These are phyloP conservation scores for Mycena epipterygia DNA, from an alignment of 768 basidiomycete species.

Conservation along the genomic window DNA sequence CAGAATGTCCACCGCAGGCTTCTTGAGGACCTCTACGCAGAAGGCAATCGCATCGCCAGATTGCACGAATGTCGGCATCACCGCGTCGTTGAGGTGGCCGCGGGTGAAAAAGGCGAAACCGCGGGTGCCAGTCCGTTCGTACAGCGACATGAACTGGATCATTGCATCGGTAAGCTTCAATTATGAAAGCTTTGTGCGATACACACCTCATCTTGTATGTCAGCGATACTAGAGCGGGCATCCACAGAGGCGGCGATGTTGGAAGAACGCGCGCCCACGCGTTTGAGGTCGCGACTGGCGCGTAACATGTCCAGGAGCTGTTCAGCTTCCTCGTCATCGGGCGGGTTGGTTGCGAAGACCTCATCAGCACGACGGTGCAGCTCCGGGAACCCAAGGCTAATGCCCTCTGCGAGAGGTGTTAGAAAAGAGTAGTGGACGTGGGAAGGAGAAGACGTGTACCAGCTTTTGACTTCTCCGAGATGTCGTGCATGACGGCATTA, in stretches of 20 bases:
- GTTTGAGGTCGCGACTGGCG: not conserved
- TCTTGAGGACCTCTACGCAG: not conserved
- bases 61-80: not conserved
- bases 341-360: not conserved
- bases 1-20: not conserved
- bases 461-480: not conserved
- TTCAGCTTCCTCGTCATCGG: not conserved
- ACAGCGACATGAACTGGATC: not conserved
- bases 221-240: not conserved
- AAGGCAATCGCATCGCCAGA: not conserved
- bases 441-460: not conserved
- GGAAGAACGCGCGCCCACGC: not conserved
- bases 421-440: not conserved
- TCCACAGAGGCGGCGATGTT: not conserved
- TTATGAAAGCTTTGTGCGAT: not conserved
- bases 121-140: not conserved
- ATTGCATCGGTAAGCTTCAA: not conserved
- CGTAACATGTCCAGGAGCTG: not conserved
- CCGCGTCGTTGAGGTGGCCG: not conserved
- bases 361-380: not conserved
- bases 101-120: not conserved
- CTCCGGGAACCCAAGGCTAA: not conserved
- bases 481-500: not conserved
- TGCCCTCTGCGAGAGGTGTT: not conserved
- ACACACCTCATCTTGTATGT: slow-evolving; percentile 3